Evolutionary conservation across 352 stramenopile species (phyloP).

Genomic region (Globisporangium nunn): DNA sequence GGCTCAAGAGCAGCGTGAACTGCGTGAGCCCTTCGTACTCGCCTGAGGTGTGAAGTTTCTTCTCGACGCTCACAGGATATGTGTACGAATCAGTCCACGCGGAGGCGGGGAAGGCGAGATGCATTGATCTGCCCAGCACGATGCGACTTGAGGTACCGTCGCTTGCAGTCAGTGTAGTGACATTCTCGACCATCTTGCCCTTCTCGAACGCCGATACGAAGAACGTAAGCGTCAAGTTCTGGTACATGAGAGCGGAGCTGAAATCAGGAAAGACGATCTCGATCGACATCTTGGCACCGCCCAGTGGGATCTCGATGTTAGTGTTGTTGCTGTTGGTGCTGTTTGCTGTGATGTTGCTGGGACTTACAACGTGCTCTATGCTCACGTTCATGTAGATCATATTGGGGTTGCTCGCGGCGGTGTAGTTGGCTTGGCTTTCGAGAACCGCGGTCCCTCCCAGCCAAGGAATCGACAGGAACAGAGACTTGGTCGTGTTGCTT

Average conservation of each 20-base stretch:
- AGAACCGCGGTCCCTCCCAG: neutral
- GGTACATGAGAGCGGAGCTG: neutral
- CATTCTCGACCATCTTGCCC: slow-evolving; percentile 4
- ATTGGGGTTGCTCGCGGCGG: neutral
- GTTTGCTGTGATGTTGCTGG: neutral
- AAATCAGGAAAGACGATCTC: neutral
- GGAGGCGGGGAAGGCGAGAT: slow-evolving; percentile 7
- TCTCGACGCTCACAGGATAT: neutral
- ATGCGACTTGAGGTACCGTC: neutral
- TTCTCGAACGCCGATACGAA: slow-evolving; percentile 12
- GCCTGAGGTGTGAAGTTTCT: slow-evolving; percentile 6
- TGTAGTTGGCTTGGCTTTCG: neutral
- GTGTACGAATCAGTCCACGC: neutral
- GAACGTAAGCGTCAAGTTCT: slow-evolving; percentile 9
- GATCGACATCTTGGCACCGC: neutral
- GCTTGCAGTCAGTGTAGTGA: neutral
- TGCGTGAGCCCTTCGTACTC: slow-evolving; percentile 15
- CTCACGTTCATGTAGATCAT: neutral
- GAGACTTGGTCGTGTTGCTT: neutral
- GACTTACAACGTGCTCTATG: neutral
- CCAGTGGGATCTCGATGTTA: neutral
- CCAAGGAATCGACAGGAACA: neutral
- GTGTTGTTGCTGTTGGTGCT: neutral
- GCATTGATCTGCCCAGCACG: slow-evolving; percentile 13
- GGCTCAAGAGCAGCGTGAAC: slow-evolving; percentile 4